Conservation (phyloP, 2,329 filamentous ascomycete species). For the Xylaria sp. region DNA sequence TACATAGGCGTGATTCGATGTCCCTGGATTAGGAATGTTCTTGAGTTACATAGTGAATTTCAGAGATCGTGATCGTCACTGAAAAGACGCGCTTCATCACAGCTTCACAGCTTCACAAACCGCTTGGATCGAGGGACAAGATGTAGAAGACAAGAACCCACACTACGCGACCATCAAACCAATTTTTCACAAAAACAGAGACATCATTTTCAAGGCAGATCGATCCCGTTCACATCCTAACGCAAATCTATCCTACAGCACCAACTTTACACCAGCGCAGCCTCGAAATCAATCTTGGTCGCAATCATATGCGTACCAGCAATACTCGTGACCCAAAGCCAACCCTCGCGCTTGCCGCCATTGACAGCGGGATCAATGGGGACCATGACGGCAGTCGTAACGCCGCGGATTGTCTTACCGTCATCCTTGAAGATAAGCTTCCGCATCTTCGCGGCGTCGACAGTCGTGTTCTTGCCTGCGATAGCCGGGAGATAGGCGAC, state of each 20-base stretch:
- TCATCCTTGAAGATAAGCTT: conserved; percentile 53
- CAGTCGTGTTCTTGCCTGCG: conserved; percentile 10
- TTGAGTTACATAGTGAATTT: too few species aligned
- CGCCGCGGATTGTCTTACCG: conserved; percentile 43
- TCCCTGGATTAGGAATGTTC: too few species aligned
- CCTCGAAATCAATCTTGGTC: conserved; percentile 45
- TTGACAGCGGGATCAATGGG: conserved; percentile 44
- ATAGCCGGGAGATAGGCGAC: conserved; percentile 39
- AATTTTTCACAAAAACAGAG: background rate
- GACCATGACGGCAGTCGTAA: conserved; percentile 49
- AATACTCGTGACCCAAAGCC: conserved; percentile 55
- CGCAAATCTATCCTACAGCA: too few species aligned
- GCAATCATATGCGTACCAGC: conserved; percentile 45
- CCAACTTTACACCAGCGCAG: conserved; percentile 8
- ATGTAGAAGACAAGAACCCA: too few species aligned
- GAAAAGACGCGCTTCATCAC: too few species aligned
- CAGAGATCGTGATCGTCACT: too few species aligned
- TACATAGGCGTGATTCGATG: too few species aligned
- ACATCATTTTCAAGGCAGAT: too few species aligned
- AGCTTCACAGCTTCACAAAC: too few species aligned
- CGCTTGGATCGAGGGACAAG: too few species aligned
- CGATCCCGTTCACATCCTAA: background rate
- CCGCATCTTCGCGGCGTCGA: conserved; percentile 37
- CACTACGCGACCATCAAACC: background rate
- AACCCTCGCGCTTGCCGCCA: conserved; percentile 43